phyloP scores from a whole-genome alignment of 768 basidiomycete species.

The Boletus reticuloceps region DNA sequence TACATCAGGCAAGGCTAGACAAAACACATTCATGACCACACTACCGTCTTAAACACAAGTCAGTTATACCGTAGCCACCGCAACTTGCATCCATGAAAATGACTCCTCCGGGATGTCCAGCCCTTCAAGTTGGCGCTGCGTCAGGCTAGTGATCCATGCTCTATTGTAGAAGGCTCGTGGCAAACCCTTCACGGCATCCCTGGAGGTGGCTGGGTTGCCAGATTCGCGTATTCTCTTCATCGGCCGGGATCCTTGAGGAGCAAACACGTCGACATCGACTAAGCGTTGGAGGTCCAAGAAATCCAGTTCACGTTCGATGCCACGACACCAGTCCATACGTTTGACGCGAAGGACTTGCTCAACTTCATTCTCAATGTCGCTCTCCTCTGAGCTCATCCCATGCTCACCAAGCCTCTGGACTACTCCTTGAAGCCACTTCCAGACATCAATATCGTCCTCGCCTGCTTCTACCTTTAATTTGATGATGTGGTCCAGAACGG shows the following conservation, averaged over 20 bases:
- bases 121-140: not conserved
- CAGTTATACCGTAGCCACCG: not conserved
- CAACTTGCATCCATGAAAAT: not conserved
- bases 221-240: not conserved
- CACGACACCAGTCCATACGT: not conserved
- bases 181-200: not conserved
- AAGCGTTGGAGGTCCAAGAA: not conserved
- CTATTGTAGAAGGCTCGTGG: not conserved
- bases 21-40: too few relatives aligned
- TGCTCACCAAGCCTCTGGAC: conserved; percentile 7
- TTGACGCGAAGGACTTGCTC: not conserved
- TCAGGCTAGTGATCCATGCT: not conserved
- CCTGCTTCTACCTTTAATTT: not conserved
- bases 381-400: conserved; percentile 15
- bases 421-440: conserved; percentile 4
- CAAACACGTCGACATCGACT: not conserved
- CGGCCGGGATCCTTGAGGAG: not conserved
- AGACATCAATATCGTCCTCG: not conserved
- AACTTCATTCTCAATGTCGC: not conserved
- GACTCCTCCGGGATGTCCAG: not conserved
- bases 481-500: not conserved
- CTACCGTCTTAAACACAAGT: too few relatives aligned
- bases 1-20: too few relatives aligned
- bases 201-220: not conserved
- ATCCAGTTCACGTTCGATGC: not conserved